Conservation (phyloP, 2,329 filamentous ascomycete species). For the Monosporascus sp. region DNA sequence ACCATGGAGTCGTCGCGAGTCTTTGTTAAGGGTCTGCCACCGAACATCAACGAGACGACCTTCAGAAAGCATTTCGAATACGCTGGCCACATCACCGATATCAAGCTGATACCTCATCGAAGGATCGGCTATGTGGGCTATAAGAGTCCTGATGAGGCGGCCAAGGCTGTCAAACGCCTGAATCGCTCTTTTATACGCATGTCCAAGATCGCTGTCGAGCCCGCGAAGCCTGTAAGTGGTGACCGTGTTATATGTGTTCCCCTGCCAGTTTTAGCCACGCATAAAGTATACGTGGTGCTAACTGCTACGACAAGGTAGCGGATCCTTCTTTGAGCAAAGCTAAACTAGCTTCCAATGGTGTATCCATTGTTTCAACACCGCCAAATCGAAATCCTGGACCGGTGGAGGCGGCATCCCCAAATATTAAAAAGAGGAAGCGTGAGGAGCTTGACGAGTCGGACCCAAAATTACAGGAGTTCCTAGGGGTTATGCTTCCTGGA, state of each 20-base stretch:
- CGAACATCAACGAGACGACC: slow-evolving; percentile 76
- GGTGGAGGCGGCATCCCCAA: slow-evolving; percentile 30
- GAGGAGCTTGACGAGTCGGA: slow-evolving; percentile 56
- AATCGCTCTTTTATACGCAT: slow-evolving; percentile 93
- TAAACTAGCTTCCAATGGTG: slow-evolving; percentile 10
- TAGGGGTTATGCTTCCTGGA: slow-evolving; percentile 71
- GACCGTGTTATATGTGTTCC: too few relatives aligned
- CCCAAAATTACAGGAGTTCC: slow-evolving; percentile 78
- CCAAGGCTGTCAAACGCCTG: slow-evolving; percentile 86
- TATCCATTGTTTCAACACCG: not conserved
- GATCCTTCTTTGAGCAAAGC: slow-evolving; percentile 34
- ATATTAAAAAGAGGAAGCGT: slow-evolving; percentile 63
- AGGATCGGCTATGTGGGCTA: slow-evolving; percentile 96
- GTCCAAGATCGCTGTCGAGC: slow-evolving; percentile 87
- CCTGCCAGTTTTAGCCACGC: too few relatives aligned
- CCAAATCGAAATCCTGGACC: slow-evolving; percentile 11
- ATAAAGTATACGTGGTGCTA: slow-evolving; percentile 1
- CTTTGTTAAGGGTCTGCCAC: slow-evolving; percentile 80
- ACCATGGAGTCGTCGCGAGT: slow-evolving; percentile 58
- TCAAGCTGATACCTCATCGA: slow-evolving; percentile 83
- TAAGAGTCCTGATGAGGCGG: slow-evolving; percentile 74
- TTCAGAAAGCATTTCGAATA: slow-evolving; percentile 84
- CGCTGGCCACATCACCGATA: slow-evolving; percentile 76
- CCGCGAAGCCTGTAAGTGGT: slow-evolving; percentile 68
- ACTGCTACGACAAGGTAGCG: slow-evolving; percentile 26